A percentile compares a stretch with the other conserved stretches of the same genome.
These are phyloP conservation scores for Aleurites moluccanus DNA, from an alignment of 441 rosid genomes.

Conservation along the genomic window DNA sequence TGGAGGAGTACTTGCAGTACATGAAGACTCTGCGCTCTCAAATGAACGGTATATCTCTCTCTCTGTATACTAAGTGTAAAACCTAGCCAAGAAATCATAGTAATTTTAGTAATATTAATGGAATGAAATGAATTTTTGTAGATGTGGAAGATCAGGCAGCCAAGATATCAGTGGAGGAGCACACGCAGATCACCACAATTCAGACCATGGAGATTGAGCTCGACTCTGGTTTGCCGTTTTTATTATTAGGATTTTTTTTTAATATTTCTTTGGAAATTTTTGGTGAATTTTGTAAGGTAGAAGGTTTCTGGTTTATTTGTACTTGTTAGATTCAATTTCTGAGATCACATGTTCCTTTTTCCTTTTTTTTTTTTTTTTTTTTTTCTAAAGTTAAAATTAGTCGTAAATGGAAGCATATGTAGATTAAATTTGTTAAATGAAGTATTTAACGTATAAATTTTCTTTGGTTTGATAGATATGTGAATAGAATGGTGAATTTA, in stretches of 20 bases:
- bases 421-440: background rate
- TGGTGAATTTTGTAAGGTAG: background rate
- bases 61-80: background rate
- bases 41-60: conserved; percentile 61
- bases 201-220: conserved; percentile 56
- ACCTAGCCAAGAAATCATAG: background rate
- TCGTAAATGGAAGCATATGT: background rate
- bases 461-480: background rate
- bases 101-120: background rate
- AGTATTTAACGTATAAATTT: background rate
- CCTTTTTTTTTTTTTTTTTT: too few species aligned
- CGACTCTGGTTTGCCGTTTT: conserved; percentile 30
- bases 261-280: background rate
- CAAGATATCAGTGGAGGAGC: conserved; percentile 67
- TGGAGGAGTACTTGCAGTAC: conserved; percentile 77
- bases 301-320: background rate
- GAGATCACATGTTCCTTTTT: background rate
- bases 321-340: background rate
- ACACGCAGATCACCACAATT: conserved; percentile 55
- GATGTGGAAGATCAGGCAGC: conserved; percentile 84
- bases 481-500: background rate
- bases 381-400: background rate
- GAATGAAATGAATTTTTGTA: conserved; percentile 23
- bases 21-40: conserved; percentile 68
- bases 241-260: too few species aligned